A percentile compares a stretch with the other conserved stretches of the same genome.
These are phyloP conservation scores for Pseudocercospora musae DNA, from an alignment of 2,329 filamentous ascomycete genomes.

Conservation along the genomic window DNA sequence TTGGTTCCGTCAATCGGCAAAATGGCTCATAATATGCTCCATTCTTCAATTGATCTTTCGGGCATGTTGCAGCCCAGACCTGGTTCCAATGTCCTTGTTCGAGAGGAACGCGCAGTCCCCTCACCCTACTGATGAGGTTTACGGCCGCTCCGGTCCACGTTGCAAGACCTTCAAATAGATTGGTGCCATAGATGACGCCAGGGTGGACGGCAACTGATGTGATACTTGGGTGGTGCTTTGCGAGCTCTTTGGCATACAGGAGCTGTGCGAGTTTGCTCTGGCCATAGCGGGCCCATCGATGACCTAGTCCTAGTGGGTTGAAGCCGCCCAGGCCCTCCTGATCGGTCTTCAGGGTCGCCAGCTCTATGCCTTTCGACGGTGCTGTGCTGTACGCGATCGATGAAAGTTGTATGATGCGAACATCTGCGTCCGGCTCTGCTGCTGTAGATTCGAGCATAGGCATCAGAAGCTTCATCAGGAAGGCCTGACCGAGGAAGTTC, in stretches of 20 bases:
- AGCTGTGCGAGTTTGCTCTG: slow-evolving; percentile 51
- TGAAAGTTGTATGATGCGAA: slow-evolving; percentile 41
- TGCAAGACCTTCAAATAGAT: slow-evolving; percentile 34
- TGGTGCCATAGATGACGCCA: slow-evolving; percentile 45
- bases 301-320: slow-evolving; percentile 3
- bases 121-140: neutral
- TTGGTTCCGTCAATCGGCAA: slow-evolving; percentile 16
- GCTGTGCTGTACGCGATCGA: slow-evolving; percentile 10
- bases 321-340: slow-evolving; percentile 14
- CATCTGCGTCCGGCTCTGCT: slow-evolving; percentile 38
- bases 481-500: slow-evolving; percentile 32
- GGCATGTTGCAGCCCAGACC: neutral
- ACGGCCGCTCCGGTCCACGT: neutral
- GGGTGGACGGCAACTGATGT: slow-evolving; percentile 47
- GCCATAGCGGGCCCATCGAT: slow-evolving; percentile 38
- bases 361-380: slow-evolving; percentile 2
- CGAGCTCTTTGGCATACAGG: slow-evolving; percentile 44
- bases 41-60: slow-evolving; percentile 23
- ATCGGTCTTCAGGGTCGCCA: neutral
- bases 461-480: slow-evolving; percentile 28
- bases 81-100: neutral
- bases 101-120: neutral
- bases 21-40: slow-evolving; percentile 31
- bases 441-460: slow-evolving; percentile 42
- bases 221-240: slow-evolving; percentile 44